These are phyloP conservation scores for Auriculariales sp. DNA, from an alignment of 768 basidiomycete species.

Conservation along the genomic window DNA sequence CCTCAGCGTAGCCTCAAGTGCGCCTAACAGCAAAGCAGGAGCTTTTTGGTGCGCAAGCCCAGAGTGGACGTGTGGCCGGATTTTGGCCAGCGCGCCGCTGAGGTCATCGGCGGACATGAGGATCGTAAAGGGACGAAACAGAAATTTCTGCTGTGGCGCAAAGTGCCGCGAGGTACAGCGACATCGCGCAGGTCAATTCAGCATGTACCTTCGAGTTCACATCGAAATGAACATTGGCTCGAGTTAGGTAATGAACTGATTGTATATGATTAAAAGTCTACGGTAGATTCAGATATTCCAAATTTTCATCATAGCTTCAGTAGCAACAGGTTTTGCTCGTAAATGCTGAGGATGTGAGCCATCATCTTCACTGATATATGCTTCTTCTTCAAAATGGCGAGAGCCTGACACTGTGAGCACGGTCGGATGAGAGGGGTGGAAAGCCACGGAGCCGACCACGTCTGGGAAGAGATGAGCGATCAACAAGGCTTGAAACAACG, in stretches of 20 bases:
- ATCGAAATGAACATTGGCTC: too few species aligned
- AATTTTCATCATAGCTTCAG: neutral
- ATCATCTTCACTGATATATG: constrained; percentile 7
- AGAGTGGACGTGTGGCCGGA: constrained; percentile 73
- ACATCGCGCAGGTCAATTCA: too few species aligned
- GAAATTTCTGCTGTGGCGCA: too few species aligned
- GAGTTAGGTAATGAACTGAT: too few species aligned
- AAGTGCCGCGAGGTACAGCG: too few species aligned
- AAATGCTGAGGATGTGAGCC: constrained; percentile 5
- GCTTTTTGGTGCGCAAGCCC: constrained; percentile 76
- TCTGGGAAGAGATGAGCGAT: constrained; percentile 26
- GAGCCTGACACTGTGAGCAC: constrained; percentile 65
- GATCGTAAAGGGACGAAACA: too few species aligned
- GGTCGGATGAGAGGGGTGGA: constrained; percentile 48
- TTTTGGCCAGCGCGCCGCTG: constrained; percentile 43
- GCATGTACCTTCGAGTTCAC: too few species aligned
- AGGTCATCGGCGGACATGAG: too few species aligned
- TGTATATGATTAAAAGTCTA: too few species aligned
- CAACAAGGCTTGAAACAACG: neutral
- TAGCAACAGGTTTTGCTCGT: neutral
- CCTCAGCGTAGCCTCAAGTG: constrained; percentile 66
- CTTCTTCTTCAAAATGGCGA: constrained; percentile 35
- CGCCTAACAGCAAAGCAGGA: constrained; percentile 71
- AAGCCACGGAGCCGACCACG: constrained; percentile 54
- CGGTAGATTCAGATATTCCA: neutral